Evolutionary conservation across 75 land plant genomes (phyloP), one percentile per base, ranked within the genome.

Genomic region (Picea glauca): DNA sequence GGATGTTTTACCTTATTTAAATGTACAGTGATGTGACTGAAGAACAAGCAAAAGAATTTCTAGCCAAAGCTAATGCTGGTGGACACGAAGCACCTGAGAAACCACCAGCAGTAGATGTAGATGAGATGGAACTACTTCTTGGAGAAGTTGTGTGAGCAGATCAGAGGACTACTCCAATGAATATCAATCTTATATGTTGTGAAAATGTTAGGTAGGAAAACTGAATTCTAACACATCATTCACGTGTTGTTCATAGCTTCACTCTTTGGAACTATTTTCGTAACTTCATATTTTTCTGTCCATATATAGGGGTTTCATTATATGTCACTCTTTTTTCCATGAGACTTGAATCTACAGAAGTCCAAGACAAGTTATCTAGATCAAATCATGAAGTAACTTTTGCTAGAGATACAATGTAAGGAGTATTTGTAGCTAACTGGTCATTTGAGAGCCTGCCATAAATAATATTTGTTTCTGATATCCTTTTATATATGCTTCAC

Each of bases 71-170:
- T 58, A 74, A 75, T 63, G 77, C 8, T 32, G 77, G 50, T 15
- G 82, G 15, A 43, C 77, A 14, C 58, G 40, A 79, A 79, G 74
- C 31, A 31, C 1, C 57, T 15, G 58, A 83, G 35, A 78, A 60
- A 78, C 77, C 32, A 46, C 60, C 77, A 26, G 78, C 61, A 43
- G 87, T 83, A 23, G 87, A 85, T 59, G 87, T 83, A 35, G 87
- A 85, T 59, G 87, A 85, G 62, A 85, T 85, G 87, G 87, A 85
- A 62, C 74, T 72, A 26, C 73, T 85, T 32, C 81, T 85, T 43
- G 87, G 78, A 58, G 87, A 83, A 46, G 85, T 81, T 5, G 50
- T 83, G 72, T 85, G 81, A 83, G 35, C 17, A 75, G 23, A 18
- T 35, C 35, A 38, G 72, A 68, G 17, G 15, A 7, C 31, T 5